Evolutionary conservation across 2,329 filamentous ascomycete species (phyloP).

Genomic region (Cordyceps fumosorosea): DNA sequence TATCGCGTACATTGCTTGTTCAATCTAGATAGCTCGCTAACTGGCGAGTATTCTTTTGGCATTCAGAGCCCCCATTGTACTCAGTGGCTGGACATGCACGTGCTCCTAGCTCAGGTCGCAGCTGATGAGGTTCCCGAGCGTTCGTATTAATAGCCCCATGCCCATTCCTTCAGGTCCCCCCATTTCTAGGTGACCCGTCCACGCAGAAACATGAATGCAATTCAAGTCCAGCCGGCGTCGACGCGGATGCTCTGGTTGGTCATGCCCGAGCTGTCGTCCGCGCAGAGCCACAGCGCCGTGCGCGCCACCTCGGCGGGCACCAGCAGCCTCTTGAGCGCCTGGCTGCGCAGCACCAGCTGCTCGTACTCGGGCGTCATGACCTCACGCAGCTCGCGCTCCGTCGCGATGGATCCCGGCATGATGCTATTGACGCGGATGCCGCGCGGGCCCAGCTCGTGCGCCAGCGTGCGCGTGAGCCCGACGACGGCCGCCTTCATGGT

Average conservation of each 20-base stretch:
- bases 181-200: neutral
- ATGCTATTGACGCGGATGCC: slow-evolving; percentile 45
- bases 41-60: no score
- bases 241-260: slow-evolving; percentile 34
- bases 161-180: no score
- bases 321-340: slow-evolving; percentile 36
- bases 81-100: no score
- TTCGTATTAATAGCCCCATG: no score
- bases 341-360: slow-evolving; percentile 32
- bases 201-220: slow-evolving; percentile 29
- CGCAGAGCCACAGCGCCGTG: slow-evolving; percentile 37
- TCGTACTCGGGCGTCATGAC: slow-evolving; percentile 36
- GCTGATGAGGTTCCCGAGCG: no score
- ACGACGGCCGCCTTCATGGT: slow-evolving; percentile 53
- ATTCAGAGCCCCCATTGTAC: no score
- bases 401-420: slow-evolving; percentile 42
- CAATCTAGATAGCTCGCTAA: no score
- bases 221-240: slow-evolving; percentile 31
- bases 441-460: slow-evolving; percentile 46
- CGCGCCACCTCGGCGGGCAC: slow-evolving; percentile 38
- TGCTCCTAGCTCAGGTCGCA: no score
- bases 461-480: slow-evolving; percentile 54
- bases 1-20: no score
- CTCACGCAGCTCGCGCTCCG: slow-evolving; percentile 36
- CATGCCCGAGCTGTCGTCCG: slow-evolving; percentile 40